These are phyloP conservation scores for Exophiala phaeomuriformis DNA, from an alignment of 2,329 filamentous ascomycete species.

Conservation along the genomic window DNA sequence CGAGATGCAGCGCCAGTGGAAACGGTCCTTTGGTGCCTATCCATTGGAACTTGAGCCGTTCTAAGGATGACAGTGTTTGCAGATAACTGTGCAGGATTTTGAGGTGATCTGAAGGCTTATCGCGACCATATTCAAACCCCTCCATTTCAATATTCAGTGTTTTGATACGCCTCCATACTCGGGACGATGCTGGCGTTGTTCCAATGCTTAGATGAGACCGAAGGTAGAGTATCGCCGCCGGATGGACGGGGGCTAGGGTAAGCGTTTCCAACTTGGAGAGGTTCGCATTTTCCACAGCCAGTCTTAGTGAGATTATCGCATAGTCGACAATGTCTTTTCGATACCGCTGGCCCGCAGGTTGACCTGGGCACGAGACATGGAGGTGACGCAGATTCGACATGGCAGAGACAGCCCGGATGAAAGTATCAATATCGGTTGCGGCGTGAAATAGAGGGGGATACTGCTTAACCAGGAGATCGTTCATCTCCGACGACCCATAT, in stretches of 20 bases:
- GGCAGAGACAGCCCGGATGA: conserved; percentile 65
- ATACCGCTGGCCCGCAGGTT: conserved; percentile 61
- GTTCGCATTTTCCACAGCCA: conserved; percentile 68
- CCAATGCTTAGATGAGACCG: conserved; percentile 69
- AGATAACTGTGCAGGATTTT: conserved; percentile 79
- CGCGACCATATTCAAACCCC: conserved; percentile 56
- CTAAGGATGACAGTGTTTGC: conserved; percentile 58
- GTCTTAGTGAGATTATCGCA: conserved; percentile 76
- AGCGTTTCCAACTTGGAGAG: conserved; percentile 60
- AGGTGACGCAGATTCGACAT: conserved; percentile 66
- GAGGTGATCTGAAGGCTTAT: conserved; percentile 60
- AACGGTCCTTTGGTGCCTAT: conserved; percentile 64
- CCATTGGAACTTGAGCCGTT: conserved; percentile 72
- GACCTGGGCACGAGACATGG: conserved; percentile 67
- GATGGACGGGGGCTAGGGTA: conserved; percentile 66
- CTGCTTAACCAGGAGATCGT: conserved; percentile 73
- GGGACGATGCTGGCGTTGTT: conserved; percentile 61
- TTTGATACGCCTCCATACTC: conserved; percentile 70
- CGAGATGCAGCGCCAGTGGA: conserved; percentile 62
- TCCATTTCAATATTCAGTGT: conserved; percentile 67
- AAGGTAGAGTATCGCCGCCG: conserved; percentile 68
- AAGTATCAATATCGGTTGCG: conserved; percentile 77
- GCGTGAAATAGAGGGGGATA: conserved; percentile 86
- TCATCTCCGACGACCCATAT: conserved; percentile 72
- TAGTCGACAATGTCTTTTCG: conserved; percentile 77